Conservation (phyloP, 2,329 filamentous ascomycete species). For the Trematosphaeria pertusa region DNA sequence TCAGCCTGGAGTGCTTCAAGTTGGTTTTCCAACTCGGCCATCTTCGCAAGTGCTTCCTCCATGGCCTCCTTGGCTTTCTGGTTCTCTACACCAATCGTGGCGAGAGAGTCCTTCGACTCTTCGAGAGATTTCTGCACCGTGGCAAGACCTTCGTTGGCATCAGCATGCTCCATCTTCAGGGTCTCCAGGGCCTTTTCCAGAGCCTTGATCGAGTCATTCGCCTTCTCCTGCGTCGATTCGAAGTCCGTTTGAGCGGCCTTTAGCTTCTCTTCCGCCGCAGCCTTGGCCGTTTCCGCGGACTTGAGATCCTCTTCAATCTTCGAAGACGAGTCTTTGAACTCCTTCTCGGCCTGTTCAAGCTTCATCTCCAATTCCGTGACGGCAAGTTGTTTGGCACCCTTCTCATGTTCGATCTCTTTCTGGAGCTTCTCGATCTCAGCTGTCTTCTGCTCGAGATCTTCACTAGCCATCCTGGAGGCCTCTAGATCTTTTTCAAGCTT, state of each 20-base stretch:
- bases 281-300: constrained; percentile 1
- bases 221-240: constrained; percentile 23
- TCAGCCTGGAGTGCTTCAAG: constrained; percentile 3
- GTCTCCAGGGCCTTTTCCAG: constrained; percentile 18
- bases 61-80: constrained; percentile 22
- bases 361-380: constrained; percentile 8
- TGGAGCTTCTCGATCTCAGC: constrained; percentile 2
- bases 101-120: constrained; percentile 6
- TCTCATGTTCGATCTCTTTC: neutral
- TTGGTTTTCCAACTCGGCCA: constrained; percentile 4
- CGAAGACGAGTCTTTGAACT: constrained; percentile 8
- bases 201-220: constrained; percentile 20
- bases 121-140: constrained; percentile 8
- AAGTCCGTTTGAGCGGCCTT: constrained; percentile 2
- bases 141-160: neutral
- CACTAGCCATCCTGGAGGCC: constrained; percentile 1
- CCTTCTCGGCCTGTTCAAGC: constrained; percentile 6
- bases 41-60: constrained; percentile 17
- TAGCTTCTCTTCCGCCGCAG: constrained; percentile 6
- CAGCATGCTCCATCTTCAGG: constrained; percentile 27
- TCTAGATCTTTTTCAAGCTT: constrained; percentile 3
- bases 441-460: constrained; percentile 4
- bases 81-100: constrained; percentile 26
- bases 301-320: constrained; percentile 9
- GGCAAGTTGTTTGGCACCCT: constrained; percentile 1